Evolutionary conservation across 2,329 filamentous ascomycete species (phyloP).

Genomic region (Sclerotinia spermophila): DNA sequence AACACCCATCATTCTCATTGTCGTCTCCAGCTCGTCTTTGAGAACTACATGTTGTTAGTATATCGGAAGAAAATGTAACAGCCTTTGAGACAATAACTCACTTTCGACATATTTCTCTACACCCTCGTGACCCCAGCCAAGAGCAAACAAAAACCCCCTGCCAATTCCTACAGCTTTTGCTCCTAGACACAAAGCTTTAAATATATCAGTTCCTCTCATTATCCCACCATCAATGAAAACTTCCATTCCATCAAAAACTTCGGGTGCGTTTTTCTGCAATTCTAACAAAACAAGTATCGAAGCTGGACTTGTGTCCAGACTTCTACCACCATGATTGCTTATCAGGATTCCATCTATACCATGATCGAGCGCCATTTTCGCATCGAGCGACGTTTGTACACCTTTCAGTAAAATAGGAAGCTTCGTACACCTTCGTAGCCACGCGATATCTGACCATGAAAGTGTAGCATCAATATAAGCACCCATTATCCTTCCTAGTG

Average conservation of each 20-base stretch:
- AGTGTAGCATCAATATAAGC: slow-evolving; percentile 54
- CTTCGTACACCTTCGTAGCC: slow-evolving; percentile 56
- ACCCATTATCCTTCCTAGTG: slow-evolving; percentile 54
- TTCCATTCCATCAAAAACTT: slow-evolving; percentile 57
- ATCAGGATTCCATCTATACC: slow-evolving; percentile 66
- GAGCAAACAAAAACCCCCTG: slow-evolving; percentile 55
- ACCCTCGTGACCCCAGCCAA: slow-evolving; percentile 60
- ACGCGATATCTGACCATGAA: slow-evolving; percentile 62
- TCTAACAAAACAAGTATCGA: slow-evolving; percentile 59
- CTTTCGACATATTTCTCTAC: slow-evolving; percentile 51
- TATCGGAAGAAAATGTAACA: not conserved
- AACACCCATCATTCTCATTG: slow-evolving; percentile 63
- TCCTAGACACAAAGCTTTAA: slow-evolving; percentile 64
- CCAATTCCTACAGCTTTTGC: slow-evolving; percentile 62
- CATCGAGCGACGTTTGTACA: slow-evolving; percentile 64
- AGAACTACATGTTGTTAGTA: slow-evolving; percentile 40
- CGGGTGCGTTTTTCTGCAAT: slow-evolving; percentile 57
- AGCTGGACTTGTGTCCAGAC: slow-evolving; percentile 48
- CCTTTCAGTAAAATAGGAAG: slow-evolving; percentile 64
- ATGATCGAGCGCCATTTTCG: slow-evolving; percentile 53
- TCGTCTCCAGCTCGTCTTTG: slow-evolving; percentile 60
- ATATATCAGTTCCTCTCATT: slow-evolving; percentile 60
- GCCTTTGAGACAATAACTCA: slow-evolving; percentile 38
- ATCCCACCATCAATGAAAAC: slow-evolving; percentile 64
- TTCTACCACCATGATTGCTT: slow-evolving; percentile 66